Percentiles rank a stretch among this genome's conserved stretches.
Conservation (phyloP, 208 protist species). For the Leptomonas pyrrhocoris region DNA sequence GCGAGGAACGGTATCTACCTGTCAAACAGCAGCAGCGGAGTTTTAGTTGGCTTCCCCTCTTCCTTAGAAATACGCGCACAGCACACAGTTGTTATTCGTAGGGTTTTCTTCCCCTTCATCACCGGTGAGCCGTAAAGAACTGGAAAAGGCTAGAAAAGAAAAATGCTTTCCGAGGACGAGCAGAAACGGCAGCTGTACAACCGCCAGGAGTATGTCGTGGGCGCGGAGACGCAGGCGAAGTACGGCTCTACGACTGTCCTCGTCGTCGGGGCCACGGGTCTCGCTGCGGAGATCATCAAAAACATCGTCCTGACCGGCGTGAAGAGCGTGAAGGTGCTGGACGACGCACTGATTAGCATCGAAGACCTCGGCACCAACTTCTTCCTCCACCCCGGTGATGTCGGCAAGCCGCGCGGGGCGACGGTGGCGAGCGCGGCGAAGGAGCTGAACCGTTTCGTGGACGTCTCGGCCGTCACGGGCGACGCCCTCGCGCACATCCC, state of each 20-base stretch:
- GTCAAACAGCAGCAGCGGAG: no score
- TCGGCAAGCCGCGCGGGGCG: constrained; percentile 61
- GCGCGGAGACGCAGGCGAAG: constrained; percentile 87
- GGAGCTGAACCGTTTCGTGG: constrained; percentile 91
- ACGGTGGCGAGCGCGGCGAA: constrained; percentile 63
- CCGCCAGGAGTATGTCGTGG: constrained; percentile 93
- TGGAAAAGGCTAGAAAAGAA: neutral
- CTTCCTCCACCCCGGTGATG: constrained; percentile 61
- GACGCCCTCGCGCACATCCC: constrained; percentile 35
- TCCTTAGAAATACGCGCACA: no score
- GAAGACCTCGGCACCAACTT: constrained; percentile 89
- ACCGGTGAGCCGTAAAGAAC: neutral
- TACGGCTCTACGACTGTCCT: constrained; percentile 85
- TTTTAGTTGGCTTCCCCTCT: no score
- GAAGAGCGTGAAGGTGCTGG: constrained; percentile 64
- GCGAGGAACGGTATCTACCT: no score
- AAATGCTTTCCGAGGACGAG: constrained; percentile 52
- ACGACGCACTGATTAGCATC: constrained; percentile 39
- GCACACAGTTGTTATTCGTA: no score
- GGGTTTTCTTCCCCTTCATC: no score
- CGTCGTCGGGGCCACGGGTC: constrained; percentile 81
- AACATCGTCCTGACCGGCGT: constrained; percentile 91
- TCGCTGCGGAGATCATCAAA: constrained; percentile 91
- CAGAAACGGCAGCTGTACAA: constrained; percentile 89
- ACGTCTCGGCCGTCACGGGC: constrained; percentile 48